A percentile compares a stretch with the other conserved stretches of the same genome.
Conservation (phyloP, 352 stramenopile species). For the Phytopythium litorale region DNA sequence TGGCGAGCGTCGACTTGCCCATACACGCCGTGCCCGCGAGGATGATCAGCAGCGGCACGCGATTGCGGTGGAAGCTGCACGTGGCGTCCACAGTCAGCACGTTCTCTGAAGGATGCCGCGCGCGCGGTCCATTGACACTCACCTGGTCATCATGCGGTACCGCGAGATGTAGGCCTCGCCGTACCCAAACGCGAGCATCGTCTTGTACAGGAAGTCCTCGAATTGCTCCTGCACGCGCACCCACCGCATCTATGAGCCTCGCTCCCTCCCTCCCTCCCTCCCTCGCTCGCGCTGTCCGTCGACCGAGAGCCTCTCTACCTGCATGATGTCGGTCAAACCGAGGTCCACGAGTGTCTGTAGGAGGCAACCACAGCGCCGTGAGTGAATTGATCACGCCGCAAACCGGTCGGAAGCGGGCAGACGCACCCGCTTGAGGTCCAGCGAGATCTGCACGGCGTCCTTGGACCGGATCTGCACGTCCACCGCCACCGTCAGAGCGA, state of each 20-base stretch:
- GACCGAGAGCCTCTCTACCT: slow-evolving; percentile 22
- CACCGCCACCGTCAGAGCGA: neutral
- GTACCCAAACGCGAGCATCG: slow-evolving; percentile 87
- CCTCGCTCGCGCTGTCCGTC: too few relatives aligned
- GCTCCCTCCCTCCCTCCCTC: too few relatives aligned
- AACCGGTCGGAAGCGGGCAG: neutral
- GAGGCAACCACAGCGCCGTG: neutral
- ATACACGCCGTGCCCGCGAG: slow-evolving; percentile 78
- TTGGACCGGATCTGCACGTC: slow-evolving; percentile 66
- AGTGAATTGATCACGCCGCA: neutral
- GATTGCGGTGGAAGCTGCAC: slow-evolving; percentile 75
- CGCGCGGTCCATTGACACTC: neutral
- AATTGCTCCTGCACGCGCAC: slow-evolving; percentile 64
- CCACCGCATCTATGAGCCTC: neutral
- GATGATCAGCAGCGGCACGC: slow-evolving; percentile 82
- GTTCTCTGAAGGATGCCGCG: neutral
- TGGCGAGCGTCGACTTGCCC: slow-evolving; percentile 84
- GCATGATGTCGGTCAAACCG: slow-evolving; percentile 79
- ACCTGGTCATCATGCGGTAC: slow-evolving; percentile 89
- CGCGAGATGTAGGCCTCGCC: slow-evolving; percentile 77
- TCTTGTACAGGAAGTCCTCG: slow-evolving; percentile 90
- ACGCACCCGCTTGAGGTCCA: slow-evolving; percentile 82
- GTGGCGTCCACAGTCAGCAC: neutral
- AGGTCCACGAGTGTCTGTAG: slow-evolving; percentile 80
- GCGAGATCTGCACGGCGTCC: slow-evolving; percentile 84